Evolutionary conservation across 2,329 filamentous ascomycete species (phyloP), one percentile per base, ranked within the genome.

Genomic region (Colletotrichum lindemuthianum): DNA sequence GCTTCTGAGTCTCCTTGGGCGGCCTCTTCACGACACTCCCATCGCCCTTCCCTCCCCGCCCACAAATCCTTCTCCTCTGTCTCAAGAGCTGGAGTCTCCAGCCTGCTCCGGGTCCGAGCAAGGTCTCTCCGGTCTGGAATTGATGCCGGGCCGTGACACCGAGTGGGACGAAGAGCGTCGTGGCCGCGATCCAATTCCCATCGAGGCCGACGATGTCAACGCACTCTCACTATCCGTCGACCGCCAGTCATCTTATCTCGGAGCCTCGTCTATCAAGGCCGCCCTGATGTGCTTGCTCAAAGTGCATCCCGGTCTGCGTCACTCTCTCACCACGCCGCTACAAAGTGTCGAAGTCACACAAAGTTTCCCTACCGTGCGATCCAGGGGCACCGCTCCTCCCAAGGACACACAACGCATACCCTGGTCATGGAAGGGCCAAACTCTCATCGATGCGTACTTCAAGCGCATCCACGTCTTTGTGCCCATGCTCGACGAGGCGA

Each of bases 361-460:
- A 73, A 81, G 80, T 71, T 76, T 81, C 59, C 79, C 81, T 0
- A 75, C 76, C 41, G 75, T 80, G 67, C 75, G 79, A 54, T 78
- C 80, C 59, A 81, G 79, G 69, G 74, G 78, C 33, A 70, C 75
- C n/a, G 76, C 75, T 2, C 24, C 24, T 24, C 75, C 79, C 2
- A 82, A 83, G 57, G 81, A 86, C 45, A 80, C 78, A 2, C 79
- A 82, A 67, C 77, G 81, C 50, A 80, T 88, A 33, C 76, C 85
- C 41, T 86, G 87, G 81, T 84, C 85, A 13, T 86, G 85, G 73
- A 89, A 90, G 69, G 89, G 89, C 13, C 87, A 90, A 73, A 86
- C 86, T 6, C 79, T 92, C 9, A 87, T 92, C 44, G 88, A 92
- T 69, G 88, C 89, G n/a, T 93, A 92, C 74, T 93, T 93, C 74